Evolutionary conservation across 805 yeast genomes (phyloP).

Genomic region (Saitoella complicata): DNA sequence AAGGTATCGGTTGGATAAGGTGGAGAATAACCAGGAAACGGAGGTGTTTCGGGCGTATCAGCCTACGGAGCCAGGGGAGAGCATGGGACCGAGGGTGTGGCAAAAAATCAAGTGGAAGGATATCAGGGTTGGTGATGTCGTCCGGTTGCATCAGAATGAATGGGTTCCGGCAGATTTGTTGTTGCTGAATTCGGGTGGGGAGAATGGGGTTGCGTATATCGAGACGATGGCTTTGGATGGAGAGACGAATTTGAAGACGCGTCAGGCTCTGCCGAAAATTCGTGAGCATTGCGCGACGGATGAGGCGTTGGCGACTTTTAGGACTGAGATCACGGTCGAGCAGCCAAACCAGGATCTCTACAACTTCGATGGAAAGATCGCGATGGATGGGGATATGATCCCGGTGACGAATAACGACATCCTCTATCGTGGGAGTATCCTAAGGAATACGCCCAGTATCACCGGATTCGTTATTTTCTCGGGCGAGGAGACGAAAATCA

Average conservation of each 20-base stretch:
- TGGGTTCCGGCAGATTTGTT: constrained; percentile 90
- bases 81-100: constrained; percentile 7
- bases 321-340: constrained; percentile 50
- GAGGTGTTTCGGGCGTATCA: constrained; percentile 22
- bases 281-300: constrained; percentile 36
- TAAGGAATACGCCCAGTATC: constrained; percentile 64
- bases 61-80: constrained; percentile 10
- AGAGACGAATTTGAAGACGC: constrained; percentile 78
- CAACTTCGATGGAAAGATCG: constrained; percentile 62
- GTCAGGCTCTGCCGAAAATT: constrained; percentile 48
- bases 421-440: constrained; percentile 76
- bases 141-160: constrained; percentile 60
- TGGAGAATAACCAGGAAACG: constrained; percentile 52
- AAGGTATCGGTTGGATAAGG: constrained; percentile 69
- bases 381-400: constrained; percentile 25
- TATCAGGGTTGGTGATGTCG: constrained; percentile 73
- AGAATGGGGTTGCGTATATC: constrained; percentile 47
- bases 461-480: constrained; percentile 78
- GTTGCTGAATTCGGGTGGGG: constrained; percentile 46
- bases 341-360: constrained; percentile 87
- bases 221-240: constrained; percentile 98
- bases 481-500: constrained; percentile 89
- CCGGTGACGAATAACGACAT: constrained; percentile 71
- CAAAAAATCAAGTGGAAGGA: constrained; percentile 47
- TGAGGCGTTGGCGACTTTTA: constrained; percentile 30